These are phyloP conservation scores for Candida sp. DNA, from an alignment of 1,139 yeast species.

Conservation along the genomic window DNA sequence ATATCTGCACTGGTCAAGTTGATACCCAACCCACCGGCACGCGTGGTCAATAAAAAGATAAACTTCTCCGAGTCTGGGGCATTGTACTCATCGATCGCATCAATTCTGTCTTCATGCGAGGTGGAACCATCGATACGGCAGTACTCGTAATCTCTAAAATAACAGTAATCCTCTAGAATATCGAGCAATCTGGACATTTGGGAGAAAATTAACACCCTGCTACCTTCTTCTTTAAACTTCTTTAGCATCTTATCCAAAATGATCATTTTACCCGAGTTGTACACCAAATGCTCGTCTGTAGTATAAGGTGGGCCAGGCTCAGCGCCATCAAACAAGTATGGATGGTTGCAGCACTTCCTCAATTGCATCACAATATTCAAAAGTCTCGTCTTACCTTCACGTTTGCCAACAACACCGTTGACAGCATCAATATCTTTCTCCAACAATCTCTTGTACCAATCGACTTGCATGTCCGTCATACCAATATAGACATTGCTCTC, in stretches of 20 bases:
- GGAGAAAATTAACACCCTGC: constrained; percentile 89
- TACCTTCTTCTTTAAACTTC: constrained; percentile 76
- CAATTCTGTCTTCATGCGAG: constrained; percentile 89
- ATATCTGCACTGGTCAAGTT: constrained; percentile 93
- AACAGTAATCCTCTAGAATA: constrained; percentile 92
- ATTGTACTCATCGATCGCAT: constrained; percentile 92
- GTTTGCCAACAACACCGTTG: constrained; percentile 86
- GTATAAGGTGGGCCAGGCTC: constrained; percentile 99
- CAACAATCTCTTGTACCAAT: constrained; percentile 87
- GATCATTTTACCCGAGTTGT: constrained; percentile 89
- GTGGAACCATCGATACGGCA: constrained; percentile 97
- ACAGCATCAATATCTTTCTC: constrained; percentile 98
- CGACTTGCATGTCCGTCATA: constrained; percentile 92
- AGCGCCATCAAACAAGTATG: constrained; percentile 96
- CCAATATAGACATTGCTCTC: constrained; percentile 92
- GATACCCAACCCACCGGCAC: constrained; percentile 99
- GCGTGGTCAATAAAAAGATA: constrained; percentile 84
- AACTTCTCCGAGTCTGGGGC: constrained; percentile 83
- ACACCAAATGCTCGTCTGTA: constrained; percentile 92
- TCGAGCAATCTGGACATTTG: constrained; percentile 96
- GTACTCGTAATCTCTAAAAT: constrained; percentile 80
- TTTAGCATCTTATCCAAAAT: constrained; percentile 83
- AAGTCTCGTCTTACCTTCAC: constrained; percentile 90
- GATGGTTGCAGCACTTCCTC: constrained; percentile 97
- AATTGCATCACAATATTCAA: constrained; percentile 96